These are phyloP conservation scores for Dothideomycetidae sp. DNA, from an alignment of 2,329 filamentous ascomycete genomes.

Conservation along the genomic window DNA sequence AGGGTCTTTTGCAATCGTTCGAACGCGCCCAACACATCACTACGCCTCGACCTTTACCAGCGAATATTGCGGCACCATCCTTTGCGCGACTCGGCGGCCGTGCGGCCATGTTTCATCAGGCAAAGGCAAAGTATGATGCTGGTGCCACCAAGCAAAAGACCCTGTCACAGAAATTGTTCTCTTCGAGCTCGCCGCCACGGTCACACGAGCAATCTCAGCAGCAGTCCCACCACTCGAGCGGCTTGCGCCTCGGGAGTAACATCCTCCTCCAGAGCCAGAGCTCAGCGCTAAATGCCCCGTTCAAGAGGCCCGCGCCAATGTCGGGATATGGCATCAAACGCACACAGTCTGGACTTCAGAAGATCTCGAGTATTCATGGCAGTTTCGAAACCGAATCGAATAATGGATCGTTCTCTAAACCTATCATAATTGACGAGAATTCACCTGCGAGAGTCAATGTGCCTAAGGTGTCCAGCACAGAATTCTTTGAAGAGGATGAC, in stretches of 20 bases:
- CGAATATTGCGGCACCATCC: too few relatives aligned
- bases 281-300: conserved; percentile 16
- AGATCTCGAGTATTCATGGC: conserved; percentile 26
- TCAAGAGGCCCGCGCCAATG: conserved; percentile 12
- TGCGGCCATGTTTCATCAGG: conserved; percentile 7
- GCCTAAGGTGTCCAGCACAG: conserved; percentile 19
- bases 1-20: conserved; percentile 9
- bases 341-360: conserved; percentile 32
- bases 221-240: conserved; percentile 24
- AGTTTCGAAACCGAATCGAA: conserved; percentile 24
- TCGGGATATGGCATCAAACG: conserved; percentile 27
- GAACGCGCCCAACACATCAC: neutral
- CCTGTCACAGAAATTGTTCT: conserved; percentile 39
- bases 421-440: conserved; percentile 28
- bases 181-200: conserved; percentile 40
- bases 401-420: conserved; percentile 17
- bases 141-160: conserved; percentile 13
- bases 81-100: too few relatives aligned
- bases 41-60: neutral
- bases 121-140: conserved; percentile 12
- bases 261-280: conserved; percentile 20
- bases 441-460: conserved; percentile 16
- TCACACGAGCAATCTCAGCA: conserved; percentile 27
- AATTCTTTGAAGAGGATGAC: conserved; percentile 64
- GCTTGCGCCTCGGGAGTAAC: conserved; percentile 22